Base-by-base conservation (phyloP, 306 rosid genomes). In the Dryas drummondii region DNA sequence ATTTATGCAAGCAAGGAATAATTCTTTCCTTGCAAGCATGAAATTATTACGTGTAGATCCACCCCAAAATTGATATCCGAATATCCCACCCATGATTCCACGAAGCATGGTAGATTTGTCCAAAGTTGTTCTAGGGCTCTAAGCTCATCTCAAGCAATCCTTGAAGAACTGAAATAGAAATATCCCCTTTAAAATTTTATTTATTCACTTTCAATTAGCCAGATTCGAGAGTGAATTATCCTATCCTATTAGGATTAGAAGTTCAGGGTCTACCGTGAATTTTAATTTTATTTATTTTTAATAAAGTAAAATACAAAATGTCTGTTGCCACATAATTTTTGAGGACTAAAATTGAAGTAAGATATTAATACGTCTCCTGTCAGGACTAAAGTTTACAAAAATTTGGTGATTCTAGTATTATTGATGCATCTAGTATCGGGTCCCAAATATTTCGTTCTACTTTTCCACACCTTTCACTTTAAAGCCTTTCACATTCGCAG, bases 31-130 rank as follows among this genome's bases (percentile, higher is more conserved):
- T 63, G 22, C 46, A 67, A 62, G 65, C 66, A 61, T 44, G 45
- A 52, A 61, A 52, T 26, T 22, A 54, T 40, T 13, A 70, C 26
- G 50, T 27, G 41, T 19, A 6, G 37, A 8, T 4, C 42, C 27
- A 22, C 5, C 5, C 48, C 52, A 6, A 37, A 62, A 1, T 50
- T 7, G 45, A 32, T 13, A 78, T 70, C 52, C 82, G 73, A 72
- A 72, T 79, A 65, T 79, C 67, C 77, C 44, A 10, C 53, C 26
- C 46, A 45, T 10, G 27, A 44, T 44, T 19, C 46, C 57, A 4
- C 4, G 22, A 15, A 8, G 2, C 44, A 48, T 37, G 48, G 14
- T n/a, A 68, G 64, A n/a, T 32, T 1, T 45, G 63, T 54, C 64
- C 74, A 40, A 70, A 22, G 53, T 40, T 56, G 14, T 49, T 45